Percentiles rank a stretch among this genome's conserved stretches.
Conservation (phyloP, 163 green algal genomes). For the Volvox carteri region DNA sequence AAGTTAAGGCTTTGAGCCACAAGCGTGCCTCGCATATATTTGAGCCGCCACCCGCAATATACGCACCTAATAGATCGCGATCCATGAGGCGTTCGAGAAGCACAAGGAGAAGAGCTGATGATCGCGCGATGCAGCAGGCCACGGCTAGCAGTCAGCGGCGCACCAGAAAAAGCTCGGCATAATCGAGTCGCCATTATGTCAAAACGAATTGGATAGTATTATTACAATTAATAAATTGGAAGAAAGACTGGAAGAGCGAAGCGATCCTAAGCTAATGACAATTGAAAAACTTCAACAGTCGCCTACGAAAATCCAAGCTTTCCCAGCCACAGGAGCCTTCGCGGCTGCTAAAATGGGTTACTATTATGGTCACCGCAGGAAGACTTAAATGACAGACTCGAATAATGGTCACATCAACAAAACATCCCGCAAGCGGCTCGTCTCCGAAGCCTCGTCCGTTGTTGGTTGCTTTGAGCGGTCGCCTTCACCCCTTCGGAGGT, state of each 20-base stretch:
- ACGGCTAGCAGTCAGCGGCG: constrained; percentile 6
- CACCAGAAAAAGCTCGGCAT: constrained; percentile 7
- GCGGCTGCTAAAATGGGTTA: too few species aligned
- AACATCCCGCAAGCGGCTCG: neutral
- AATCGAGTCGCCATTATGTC: constrained; percentile 37
- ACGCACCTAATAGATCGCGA: constrained; percentile 38
- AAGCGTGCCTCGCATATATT: too few species aligned
- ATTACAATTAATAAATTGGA: too few species aligned
- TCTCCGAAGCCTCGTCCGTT: neutral
- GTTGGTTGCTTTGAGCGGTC: neutral
- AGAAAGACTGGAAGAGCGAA: too few species aligned
- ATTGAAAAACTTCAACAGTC: too few species aligned
- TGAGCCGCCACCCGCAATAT: too few species aligned
- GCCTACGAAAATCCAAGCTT: too few species aligned
- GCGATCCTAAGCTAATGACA: too few species aligned
- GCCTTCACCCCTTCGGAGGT: constrained; percentile 2
- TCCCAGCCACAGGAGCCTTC: neutral
- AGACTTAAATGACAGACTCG: too few species aligned
- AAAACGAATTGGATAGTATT: too few species aligned
- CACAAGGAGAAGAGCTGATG: neutral
- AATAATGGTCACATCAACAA: too few species aligned
- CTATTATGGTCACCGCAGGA: neutral
- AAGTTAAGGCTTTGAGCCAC: too few species aligned
- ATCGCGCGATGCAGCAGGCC: constrained; percentile 39
- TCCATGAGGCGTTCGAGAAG: neutral